Evolutionary conservation across 768 basidiomycete species (phyloP).

Genomic region (Russula olivacea): DNA sequence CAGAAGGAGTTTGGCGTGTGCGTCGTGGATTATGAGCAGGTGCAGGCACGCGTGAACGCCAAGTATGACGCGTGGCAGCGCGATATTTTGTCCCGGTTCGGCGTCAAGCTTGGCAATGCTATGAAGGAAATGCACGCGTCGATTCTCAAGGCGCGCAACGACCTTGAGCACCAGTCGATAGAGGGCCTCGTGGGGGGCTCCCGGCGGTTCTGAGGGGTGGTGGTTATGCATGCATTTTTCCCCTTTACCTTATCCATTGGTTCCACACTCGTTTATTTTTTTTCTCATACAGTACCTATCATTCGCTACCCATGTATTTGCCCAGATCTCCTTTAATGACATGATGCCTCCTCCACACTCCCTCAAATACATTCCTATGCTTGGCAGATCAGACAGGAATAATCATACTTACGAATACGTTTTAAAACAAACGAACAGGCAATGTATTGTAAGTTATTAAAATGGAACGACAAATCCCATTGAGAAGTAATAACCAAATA

Average conservation of each 20-base stretch:
- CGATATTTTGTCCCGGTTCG: constrained; percentile 89
- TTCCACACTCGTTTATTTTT: background rate
- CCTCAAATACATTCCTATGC: background rate
- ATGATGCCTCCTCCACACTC: constrained; percentile 5
- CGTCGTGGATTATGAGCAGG: constrained; percentile 96
- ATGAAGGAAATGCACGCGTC: constrained; percentile 98
- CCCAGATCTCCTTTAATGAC: constrained; percentile 22
- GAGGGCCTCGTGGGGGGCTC: constrained; percentile 67
- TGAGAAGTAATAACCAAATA: background rate
- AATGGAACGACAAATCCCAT: background rate
- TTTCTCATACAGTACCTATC: background rate
- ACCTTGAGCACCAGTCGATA: constrained; percentile 94
- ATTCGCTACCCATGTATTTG: constrained; percentile 21
- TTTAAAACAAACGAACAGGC: background rate
- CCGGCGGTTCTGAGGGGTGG: constrained; percentile 43
- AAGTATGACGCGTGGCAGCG: constrained; percentile 99
- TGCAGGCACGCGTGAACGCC: constrained; percentile 94
- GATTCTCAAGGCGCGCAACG: constrained; percentile 89
- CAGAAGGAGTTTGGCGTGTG: constrained; percentile 89
- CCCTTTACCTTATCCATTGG: background rate
- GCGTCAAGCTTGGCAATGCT: constrained; percentile 83
- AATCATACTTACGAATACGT: too few species aligned
- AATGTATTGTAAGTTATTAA: background rate
- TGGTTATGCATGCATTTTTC: background rate
- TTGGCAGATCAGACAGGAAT: too few species aligned